phyloP scores from a whole-genome alignment of 192 early-diverging fungal species.

The Mortierella claussenii region DNA sequence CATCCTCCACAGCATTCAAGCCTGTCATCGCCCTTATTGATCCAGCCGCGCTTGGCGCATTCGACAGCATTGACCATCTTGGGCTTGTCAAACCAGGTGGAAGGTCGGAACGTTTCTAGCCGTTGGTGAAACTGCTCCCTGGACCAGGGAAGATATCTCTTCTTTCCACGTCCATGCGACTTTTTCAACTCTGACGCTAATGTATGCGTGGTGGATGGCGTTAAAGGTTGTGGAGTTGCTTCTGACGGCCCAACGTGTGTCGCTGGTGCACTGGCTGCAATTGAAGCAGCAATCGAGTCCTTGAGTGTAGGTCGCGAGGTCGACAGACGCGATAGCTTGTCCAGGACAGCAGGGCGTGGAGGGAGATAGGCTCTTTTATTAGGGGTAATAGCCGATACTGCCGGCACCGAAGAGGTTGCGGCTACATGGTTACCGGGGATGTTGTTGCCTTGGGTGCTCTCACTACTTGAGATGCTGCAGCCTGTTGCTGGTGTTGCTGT shows the following conservation, averaged over 20 bases:
- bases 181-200: background rate
- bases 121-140: conserved; percentile 45
- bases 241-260: background rate
- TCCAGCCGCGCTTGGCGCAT: conserved; percentile 49
- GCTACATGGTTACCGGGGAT: background rate
- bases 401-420: background rate
- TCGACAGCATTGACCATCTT: conserved; percentile 44
- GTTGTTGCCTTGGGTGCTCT: background rate
- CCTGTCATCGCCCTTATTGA: conserved; percentile 38
- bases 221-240: background rate
- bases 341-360: conserved; percentile 29
- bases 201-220: background rate
- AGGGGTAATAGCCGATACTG: background rate
- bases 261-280: conserved; percentile 40
- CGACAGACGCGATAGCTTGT: conserved; percentile 23
- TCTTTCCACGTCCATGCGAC: conserved; percentile 3
- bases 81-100: conserved; percentile 51
- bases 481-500: background rate
- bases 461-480: background rate
- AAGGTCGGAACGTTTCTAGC: conserved; percentile 46
- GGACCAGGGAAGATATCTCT: conserved; percentile 41
- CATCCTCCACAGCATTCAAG: conserved; percentile 50
- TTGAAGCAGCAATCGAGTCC: conserved; percentile 43
- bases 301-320: conserved; percentile 16
- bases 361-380: conserved; percentile 27